Percentiles rank a stretch among this genome's conserved stretches.
Conservation (phyloP, 306 rosid genomes). For the Luffa acutangula region DNA sequence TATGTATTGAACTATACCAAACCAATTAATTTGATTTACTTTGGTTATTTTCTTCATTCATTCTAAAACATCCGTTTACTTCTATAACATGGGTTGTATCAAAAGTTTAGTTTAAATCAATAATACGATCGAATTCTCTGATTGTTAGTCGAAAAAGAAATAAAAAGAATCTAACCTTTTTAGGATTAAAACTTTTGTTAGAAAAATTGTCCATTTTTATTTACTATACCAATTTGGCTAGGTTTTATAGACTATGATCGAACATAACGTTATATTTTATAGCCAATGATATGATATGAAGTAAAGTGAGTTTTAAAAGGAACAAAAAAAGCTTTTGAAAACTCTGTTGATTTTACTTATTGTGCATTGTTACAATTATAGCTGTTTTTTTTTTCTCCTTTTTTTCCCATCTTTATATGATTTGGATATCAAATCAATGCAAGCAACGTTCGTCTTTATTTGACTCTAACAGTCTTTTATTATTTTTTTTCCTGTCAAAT, state of each 20-base stretch:
- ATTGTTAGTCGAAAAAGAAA: too few relatives aligned
- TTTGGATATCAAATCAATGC: background rate
- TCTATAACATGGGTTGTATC: too few relatives aligned
- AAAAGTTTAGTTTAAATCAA: too few relatives aligned
- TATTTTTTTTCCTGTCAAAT: background rate
- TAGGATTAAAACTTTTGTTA: too few relatives aligned
- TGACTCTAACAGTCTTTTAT: background rate
- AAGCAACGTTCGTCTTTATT: background rate
- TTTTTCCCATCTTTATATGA: background rate
- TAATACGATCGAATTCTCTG: too few relatives aligned
- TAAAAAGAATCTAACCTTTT: background rate
- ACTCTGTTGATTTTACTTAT: background rate
- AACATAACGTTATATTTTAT: background rate
- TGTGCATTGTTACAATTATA: background rate
- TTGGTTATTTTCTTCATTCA: background rate
- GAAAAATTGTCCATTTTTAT: too few relatives aligned
- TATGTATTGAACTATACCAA: background rate
- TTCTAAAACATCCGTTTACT: background rate
- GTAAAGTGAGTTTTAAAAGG: background rate
- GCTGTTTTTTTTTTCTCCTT: background rate
- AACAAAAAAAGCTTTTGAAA: background rate
- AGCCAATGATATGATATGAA: background rate
- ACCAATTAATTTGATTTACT: background rate
- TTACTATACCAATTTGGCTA: background rate
- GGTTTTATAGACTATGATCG: background rate